phyloP scores from a whole-genome alignment of 306 rosid genomes.

The Ochetophila trinervis region DNA sequence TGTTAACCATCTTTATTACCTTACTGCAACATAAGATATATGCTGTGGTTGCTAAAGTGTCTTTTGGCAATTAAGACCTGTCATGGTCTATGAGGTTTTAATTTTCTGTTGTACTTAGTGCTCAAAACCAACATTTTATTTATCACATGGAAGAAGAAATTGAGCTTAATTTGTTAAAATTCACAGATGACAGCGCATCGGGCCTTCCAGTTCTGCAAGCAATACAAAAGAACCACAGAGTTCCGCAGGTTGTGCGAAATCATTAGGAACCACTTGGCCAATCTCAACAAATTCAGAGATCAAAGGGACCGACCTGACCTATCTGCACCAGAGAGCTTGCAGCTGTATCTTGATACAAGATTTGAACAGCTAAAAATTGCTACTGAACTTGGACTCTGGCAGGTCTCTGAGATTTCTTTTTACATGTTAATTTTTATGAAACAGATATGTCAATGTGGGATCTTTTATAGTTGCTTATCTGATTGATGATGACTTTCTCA shows the following conservation, averaged over 20 bases:
- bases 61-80: too few relatives aligned
- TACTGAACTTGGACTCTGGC: slow-evolving; percentile 95
- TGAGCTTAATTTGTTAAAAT: slow-evolving; percentile 6
- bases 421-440: background rate
- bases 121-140: background rate
- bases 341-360: slow-evolving; percentile 92
- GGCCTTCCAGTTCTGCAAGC: slow-evolving; percentile 98
- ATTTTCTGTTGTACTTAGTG: background rate
- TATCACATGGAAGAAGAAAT: background rate
- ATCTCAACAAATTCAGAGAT: slow-evolving; percentile 89
- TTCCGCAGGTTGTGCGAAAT: slow-evolving; percentile 92
- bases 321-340: slow-evolving; percentile 87
- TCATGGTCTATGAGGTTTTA: background rate
- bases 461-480: background rate
- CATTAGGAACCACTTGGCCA: slow-evolving; percentile 81
- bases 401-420: slow-evolving; percentile 38
- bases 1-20: background rate
- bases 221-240: slow-evolving; percentile 88
- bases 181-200: slow-evolving; percentile 98
- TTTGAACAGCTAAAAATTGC: slow-evolving; percentile 97
- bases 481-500: background rate
- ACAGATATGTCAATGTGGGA: background rate
- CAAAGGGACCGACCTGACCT: slow-evolving; percentile 95
- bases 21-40: background rate
- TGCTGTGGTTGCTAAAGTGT: too few relatives aligned